Percentiles rank a stretch among this genome's conserved stretches.
Conservation (phyloP, 1,284 basidiomycete genomes). For the Apiotrichum laibachii region DNA sequence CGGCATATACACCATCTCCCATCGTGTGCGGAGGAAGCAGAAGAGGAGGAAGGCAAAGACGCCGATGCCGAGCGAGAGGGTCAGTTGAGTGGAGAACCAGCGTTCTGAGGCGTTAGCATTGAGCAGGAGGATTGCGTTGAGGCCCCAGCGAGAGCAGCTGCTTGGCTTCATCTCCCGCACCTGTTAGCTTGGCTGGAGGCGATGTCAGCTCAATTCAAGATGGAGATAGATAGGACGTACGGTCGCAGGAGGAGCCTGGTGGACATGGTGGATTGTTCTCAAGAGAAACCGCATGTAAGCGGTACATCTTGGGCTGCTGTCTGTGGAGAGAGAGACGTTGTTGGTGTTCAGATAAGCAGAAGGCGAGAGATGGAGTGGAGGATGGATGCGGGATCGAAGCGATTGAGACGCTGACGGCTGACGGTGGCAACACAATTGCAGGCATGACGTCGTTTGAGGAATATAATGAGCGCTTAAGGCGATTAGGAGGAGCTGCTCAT, state of each 20-base stretch:
- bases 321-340: too few relatives aligned
- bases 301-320: background rate
- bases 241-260: background rate
- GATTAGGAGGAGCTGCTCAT: too few relatives aligned
- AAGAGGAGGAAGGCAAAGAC: slow-evolving; percentile 78
- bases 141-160: too few relatives aligned
- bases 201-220: too few relatives aligned
- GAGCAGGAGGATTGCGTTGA: background rate
- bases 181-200: background rate
- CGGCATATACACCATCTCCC: slow-evolving; percentile 86
- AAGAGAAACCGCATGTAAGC: background rate
- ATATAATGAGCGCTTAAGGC: too few relatives aligned
- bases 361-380: too few relatives aligned
- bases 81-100: slow-evolving; percentile 76
- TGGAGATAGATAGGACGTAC: background rate
- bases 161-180: background rate
- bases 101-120: slow-evolving; percentile 24
- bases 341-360: too few relatives aligned
- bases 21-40: slow-evolving; percentile 78
- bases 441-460: too few relatives aligned
- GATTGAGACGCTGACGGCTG: too few relatives aligned
- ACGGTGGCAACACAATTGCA: too few relatives aligned
- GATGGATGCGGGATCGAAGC: too few relatives aligned
- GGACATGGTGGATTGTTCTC: background rate
- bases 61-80: slow-evolving; percentile 75